Evolutionary conservation across 768 basidiomycete genomes (phyloP).

Genomic region (Boletus sp.): DNA sequence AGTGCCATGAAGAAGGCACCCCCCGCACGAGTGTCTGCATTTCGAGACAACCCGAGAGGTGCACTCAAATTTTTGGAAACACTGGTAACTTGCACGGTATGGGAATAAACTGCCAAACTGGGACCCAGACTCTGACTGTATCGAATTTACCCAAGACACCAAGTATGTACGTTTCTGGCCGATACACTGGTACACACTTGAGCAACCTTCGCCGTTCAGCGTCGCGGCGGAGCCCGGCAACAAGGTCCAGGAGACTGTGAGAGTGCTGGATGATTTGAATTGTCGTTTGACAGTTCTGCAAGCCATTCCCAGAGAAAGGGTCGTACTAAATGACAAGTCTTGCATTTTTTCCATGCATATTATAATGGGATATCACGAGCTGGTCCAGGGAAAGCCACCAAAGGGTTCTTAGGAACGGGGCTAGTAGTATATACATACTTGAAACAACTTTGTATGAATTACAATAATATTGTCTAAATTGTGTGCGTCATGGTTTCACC

Average conservation of each 20-base stretch:
- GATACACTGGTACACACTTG: too few relatives aligned
- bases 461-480: conserved; percentile 19
- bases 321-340: background rate
- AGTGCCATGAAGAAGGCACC: conserved; percentile 28
- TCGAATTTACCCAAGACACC: too few relatives aligned
- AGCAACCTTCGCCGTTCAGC: too few relatives aligned
- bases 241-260: too few relatives aligned
- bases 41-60: background rate
- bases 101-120: conserved; percentile 10
- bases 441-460: background rate
- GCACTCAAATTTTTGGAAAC: conserved; percentile 6
- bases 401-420: background rate
- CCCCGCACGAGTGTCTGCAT: conserved; percentile 30
- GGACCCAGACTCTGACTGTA: too few relatives aligned
- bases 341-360: background rate
- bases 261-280: too few relatives aligned
- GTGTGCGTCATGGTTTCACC: conserved; percentile 82
- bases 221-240: too few relatives aligned
- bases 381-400: background rate
- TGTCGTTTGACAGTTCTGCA: too few relatives aligned
- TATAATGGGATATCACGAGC: background rate
- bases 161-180: too few relatives aligned
- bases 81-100: background rate
- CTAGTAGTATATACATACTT: too few relatives aligned
- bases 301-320: background rate